Conservation (phyloP, 257 asterid species). For the Echites panduratus region DNA sequence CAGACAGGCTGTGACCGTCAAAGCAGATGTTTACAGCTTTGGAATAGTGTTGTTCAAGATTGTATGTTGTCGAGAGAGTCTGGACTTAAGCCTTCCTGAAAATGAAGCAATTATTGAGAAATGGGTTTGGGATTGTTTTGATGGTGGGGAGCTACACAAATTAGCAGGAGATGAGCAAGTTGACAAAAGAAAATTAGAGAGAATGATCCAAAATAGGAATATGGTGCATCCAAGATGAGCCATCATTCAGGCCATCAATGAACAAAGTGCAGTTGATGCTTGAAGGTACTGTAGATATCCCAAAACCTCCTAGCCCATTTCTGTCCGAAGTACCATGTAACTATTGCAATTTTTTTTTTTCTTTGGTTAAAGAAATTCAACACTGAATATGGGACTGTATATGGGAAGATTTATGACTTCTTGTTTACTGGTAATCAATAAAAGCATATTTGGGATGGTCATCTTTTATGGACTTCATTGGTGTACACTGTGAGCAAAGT, state of each 20-base stretch:
- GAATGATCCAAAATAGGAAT: conserved; percentile 33
- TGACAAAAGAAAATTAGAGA: conserved; percentile 26
- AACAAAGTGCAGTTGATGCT: conserved; percentile 46
- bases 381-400: too few relatives aligned
- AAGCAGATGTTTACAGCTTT: conserved; percentile 8
- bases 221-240: conserved; percentile 51
- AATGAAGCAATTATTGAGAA: conserved; percentile 2
- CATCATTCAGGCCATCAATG: conserved; percentile 47
- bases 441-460: background rate
- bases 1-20: background rate
- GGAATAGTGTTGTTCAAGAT: conserved; percentile 7
- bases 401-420: too few relatives aligned
- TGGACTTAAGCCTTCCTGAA: background rate
- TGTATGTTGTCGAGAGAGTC: background rate
- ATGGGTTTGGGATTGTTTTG: conserved; percentile 3
- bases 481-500: background rate
- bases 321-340: conserved; percentile 26
- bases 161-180: conserved; percentile 28
- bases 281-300: conserved; percentile 45
- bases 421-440: background rate
- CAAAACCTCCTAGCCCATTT: conserved; percentile 47
- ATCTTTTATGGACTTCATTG: background rate
- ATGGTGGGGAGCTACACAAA: conserved; percentile 19
- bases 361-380: background rate
- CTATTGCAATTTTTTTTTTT: too few relatives aligned